Conservation (phyloP, 805 yeast species). For the Spathaspora hagerdaliae region DNA sequence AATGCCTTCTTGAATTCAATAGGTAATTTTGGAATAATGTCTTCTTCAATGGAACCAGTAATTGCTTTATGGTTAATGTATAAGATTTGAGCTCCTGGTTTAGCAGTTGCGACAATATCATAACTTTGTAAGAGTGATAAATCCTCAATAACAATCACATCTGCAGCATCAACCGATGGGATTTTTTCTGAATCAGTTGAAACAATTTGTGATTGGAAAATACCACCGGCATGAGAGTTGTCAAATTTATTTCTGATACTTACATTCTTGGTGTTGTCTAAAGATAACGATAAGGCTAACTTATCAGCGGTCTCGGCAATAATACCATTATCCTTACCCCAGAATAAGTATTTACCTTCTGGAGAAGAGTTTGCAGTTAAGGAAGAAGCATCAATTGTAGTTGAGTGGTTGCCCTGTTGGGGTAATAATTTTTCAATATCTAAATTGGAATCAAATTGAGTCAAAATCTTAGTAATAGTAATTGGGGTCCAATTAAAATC, state of each 20-base stretch:
- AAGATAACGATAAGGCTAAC: slow-evolving; percentile 65
- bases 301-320: slow-evolving; percentile 55
- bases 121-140: slow-evolving; percentile 48
- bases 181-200: slow-evolving; percentile 15
- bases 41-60: slow-evolving; percentile 35
- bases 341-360: slow-evolving; percentile 47
- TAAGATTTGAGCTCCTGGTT: slow-evolving; percentile 53
- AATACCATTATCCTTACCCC: slow-evolving; percentile 65
- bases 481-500: slow-evolving; percentile 54
- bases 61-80: slow-evolving; percentile 32
- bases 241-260: slow-evolving; percentile 66
- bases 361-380: slow-evolving; percentile 41
- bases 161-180: slow-evolving; percentile 50
- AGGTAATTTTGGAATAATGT: slow-evolving; percentile 52
- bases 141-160: slow-evolving; percentile 62
- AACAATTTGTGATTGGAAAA: slow-evolving; percentile 63
- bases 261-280: slow-evolving; percentile 51
- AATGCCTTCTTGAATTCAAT: slow-evolving; percentile 47
- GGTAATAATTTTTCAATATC: slow-evolving; percentile 24
- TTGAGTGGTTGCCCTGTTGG: slow-evolving; percentile 6
- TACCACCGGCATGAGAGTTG: slow-evolving; percentile 69
- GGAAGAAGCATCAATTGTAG: slow-evolving; percentile 11
- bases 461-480: slow-evolving; percentile 47
- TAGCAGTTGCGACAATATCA: slow-evolving; percentile 61
- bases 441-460: slow-evolving; percentile 33